These are phyloP conservation scores for Phytophthora nicotianae DNA, from an alignment of 352 stramenopile genomes.

Conservation along the genomic window DNA sequence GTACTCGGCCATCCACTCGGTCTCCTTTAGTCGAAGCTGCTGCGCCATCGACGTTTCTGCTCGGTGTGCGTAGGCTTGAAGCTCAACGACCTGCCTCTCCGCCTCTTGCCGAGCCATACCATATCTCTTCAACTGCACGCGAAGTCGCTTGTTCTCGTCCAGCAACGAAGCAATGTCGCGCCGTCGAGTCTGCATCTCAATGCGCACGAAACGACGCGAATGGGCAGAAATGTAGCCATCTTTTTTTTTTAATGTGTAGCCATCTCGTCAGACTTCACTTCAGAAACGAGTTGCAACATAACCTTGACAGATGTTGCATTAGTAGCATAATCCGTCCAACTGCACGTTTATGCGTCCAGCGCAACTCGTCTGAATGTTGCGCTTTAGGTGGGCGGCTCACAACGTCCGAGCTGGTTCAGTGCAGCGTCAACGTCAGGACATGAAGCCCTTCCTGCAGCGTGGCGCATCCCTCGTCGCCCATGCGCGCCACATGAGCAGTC, in stretches of 20 bases:
- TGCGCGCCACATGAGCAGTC: slow-evolving; percentile 50
- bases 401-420: slow-evolving; percentile 11
- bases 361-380: slow-evolving; percentile 9
- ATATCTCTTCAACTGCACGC: slow-evolving; percentile 33
- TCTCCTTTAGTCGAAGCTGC: slow-evolving; percentile 31
- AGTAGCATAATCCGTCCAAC: slow-evolving; percentile 5
- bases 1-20: slow-evolving; percentile 49
- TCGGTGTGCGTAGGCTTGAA: slow-evolving; percentile 26
- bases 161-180: slow-evolving; percentile 15
- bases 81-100: slow-evolving; percentile 16
- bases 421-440: slow-evolving; percentile 13
- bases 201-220: slow-evolving; percentile 23
- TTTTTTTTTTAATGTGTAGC: not conserved
- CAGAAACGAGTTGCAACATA: slow-evolving; percentile 13
- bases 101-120: slow-evolving; percentile 20
- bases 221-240: slow-evolving; percentile 13
- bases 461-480: slow-evolving; percentile 21
- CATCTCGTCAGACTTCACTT: slow-evolving; percentile 17
- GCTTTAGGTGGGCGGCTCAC: slow-evolving; percentile 17
- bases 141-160: slow-evolving; percentile 52
- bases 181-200: not conserved
- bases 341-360: not conserved
- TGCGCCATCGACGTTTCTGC: slow-evolving; percentile 27
- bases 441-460: slow-evolving; percentile 41
- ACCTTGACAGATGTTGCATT: slow-evolving; percentile 1